Conservation (phyloP, 176 grass and related monocot species). For the Otatea glauca region DNA sequence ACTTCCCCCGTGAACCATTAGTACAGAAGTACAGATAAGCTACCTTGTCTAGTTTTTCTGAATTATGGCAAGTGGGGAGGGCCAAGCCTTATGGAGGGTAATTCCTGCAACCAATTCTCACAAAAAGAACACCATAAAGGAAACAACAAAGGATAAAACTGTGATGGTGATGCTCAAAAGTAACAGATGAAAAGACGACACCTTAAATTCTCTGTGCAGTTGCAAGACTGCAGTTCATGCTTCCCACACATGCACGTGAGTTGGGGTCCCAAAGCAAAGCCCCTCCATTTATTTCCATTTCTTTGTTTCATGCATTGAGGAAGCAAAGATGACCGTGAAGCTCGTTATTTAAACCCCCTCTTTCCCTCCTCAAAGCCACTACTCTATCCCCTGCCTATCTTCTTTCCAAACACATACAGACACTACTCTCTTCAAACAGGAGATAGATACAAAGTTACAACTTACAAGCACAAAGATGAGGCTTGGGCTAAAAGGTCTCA, state of each 20-base stretch:
- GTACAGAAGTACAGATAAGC: slow-evolving; percentile 37
- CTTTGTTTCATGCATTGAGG: slow-evolving; percentile 3
- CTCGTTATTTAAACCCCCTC: slow-evolving; percentile 61
- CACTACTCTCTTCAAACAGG: slow-evolving; percentile 42
- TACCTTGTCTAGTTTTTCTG: slow-evolving; percentile 5
- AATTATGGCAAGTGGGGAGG: slow-evolving; percentile 29
- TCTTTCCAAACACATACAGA: slow-evolving; percentile 17
- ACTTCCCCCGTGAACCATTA: slow-evolving; percentile 43
- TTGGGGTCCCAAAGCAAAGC: slow-evolving; percentile 28
- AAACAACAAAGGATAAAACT: slow-evolving; percentile 26
- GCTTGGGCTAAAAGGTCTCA: slow-evolving; percentile 48
- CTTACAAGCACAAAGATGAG: slow-evolving; percentile 50
- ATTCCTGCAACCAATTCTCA: slow-evolving; percentile 64
- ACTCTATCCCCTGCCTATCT: neutral
- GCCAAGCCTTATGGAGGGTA: neutral
- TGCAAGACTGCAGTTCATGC: slow-evolving; percentile 26
- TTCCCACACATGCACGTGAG: slow-evolving; percentile 47
- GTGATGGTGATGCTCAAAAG: slow-evolving; percentile 48
- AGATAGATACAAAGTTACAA: slow-evolving; percentile 42
- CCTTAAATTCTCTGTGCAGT: slow-evolving; percentile 53
- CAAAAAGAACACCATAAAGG: slow-evolving; percentile 46
- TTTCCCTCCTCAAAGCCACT: slow-evolving; percentile 38
- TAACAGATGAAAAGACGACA: slow-evolving; percentile 40
- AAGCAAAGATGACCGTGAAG: slow-evolving; percentile 41
- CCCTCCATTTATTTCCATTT: slow-evolving; percentile 24